A percentile compares a stretch with the other conserved stretches of the same genome.
These are phyloP conservation scores for Corrigiola litoralis DNA, from an alignment of 179 eudicot species.

Conservation along the genomic window DNA sequence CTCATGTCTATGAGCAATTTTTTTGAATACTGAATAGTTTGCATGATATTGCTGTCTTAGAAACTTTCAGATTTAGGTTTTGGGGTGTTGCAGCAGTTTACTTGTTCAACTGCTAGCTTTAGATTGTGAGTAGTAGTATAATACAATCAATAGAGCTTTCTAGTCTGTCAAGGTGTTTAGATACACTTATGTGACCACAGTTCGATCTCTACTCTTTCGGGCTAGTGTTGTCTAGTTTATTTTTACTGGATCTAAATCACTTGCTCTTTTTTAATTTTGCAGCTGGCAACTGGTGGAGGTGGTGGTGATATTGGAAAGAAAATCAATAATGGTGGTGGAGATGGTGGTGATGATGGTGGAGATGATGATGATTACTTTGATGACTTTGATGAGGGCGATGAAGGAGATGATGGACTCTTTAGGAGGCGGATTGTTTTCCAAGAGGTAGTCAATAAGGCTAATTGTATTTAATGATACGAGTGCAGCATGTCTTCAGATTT, in stretches of 20 bases:
- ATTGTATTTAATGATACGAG: not conserved
- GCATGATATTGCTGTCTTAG: too few species aligned
- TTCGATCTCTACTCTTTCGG: too few species aligned
- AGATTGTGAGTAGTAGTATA: not conserved
- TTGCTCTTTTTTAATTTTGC: constrained; percentile 11
- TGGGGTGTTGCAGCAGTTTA: not conserved
- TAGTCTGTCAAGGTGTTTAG: not conserved
- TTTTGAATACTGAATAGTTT: not conserved
- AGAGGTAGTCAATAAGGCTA: constrained; percentile 76
- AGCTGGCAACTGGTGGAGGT: constrained; percentile 86
- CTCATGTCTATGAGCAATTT: too few species aligned
- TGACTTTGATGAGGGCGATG: constrained; percentile 95
- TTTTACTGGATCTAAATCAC: not conserved
- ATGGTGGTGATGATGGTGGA: constrained; percentile 92
- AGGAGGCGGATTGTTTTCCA: constrained; percentile 62
- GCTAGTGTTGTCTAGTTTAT: not conserved
- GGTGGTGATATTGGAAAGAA: constrained; percentile 84
- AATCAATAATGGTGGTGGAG: constrained; percentile 80
- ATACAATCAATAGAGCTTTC: too few species aligned
- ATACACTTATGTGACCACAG: too few species aligned
- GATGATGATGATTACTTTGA: constrained; percentile 97
- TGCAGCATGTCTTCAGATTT: not conserved
- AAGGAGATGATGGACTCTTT: constrained; percentile 89
- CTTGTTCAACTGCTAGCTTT: not conserved
- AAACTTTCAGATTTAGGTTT: too few species aligned